Evolutionary conservation across 2,329 filamentous ascomycete species (phyloP).

Genomic region (Septoria petroselini): DNA sequence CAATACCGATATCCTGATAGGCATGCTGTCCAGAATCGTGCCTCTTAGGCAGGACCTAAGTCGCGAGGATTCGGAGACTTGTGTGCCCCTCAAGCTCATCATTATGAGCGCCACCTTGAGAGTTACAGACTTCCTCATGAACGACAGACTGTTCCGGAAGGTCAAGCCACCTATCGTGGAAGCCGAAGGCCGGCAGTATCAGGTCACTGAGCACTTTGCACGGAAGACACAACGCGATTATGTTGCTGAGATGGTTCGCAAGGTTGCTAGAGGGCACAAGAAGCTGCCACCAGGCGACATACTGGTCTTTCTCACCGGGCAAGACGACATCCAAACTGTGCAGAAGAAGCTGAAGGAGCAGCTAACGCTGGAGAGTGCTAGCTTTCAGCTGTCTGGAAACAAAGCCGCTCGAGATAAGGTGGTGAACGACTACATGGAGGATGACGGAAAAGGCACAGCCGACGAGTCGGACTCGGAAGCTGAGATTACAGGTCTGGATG

Average conservation of each 20-base stretch:
- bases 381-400: slow-evolving; percentile 20
- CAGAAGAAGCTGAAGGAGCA: slow-evolving; percentile 72
- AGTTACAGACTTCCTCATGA: slow-evolving; percentile 85
- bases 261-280: slow-evolving; percentile 80
- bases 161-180: slow-evolving; percentile 72
- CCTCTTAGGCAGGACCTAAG: slow-evolving; percentile 74
- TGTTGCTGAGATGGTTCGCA: slow-evolving; percentile 82
- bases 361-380: slow-evolving; percentile 53
- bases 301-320: slow-evolving; percentile 89
- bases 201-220: slow-evolving; percentile 86
- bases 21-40: slow-evolving; percentile 91
- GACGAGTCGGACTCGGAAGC: slow-evolving; percentile 57
- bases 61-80: slow-evolving; percentile 65
- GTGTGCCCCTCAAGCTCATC: slow-evolving; percentile 77
- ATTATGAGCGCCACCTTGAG: slow-evolving; percentile 97
- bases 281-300: slow-evolving; percentile 90
- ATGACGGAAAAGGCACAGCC: slow-evolving; percentile 42
- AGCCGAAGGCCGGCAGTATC: slow-evolving; percentile 86
- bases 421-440: slow-evolving; percentile 36
- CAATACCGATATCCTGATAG: slow-evolving; percentile 97
- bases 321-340: slow-evolving; percentile 85
- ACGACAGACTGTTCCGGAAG: slow-evolving; percentile 70
- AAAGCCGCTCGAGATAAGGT: slow-evolving; percentile 1
- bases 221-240: slow-evolving; percentile 81
- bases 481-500: slow-evolving; percentile 58